A percentile compares a stretch with the other conserved stretches of the same genome.
Conservation (phyloP, 169 alveolate genomes). For the Amoebophrya sp. region DNA sequence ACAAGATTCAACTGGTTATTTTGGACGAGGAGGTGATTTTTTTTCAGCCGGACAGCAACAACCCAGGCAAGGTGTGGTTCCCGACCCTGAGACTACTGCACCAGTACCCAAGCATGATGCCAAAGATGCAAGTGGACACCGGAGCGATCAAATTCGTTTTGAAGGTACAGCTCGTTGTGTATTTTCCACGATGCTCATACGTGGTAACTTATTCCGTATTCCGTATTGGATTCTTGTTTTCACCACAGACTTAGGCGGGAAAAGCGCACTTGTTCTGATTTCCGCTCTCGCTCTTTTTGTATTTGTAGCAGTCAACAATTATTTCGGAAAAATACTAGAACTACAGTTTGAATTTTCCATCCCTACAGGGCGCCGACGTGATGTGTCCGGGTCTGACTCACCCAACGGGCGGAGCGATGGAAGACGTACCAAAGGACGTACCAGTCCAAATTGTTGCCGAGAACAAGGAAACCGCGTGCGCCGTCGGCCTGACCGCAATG, state of each 20-base stretch:
- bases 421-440: neutral
- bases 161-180: too few species aligned
- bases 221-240: too few species aligned
- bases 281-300: too few species aligned
- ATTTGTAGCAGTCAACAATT: too few species aligned
- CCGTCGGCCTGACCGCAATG: conserved; percentile 3
- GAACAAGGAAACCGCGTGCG: neutral
- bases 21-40: neutral
- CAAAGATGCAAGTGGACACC: neutral
- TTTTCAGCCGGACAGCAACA: neutral
- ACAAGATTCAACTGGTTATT: neutral
- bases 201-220: too few species aligned
- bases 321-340: too few species aligned
- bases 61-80: neutral
- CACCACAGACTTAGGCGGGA: too few species aligned
- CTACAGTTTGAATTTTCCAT: too few species aligned
- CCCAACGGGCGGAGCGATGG: neutral
- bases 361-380: too few species aligned
- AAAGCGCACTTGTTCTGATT: too few species aligned
- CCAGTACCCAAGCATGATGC: conserved; percentile 22
- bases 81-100: neutral
- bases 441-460: neutral
- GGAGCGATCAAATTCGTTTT: neutral
- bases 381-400: neutral
- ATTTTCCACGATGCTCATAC: too few species aligned